Percentiles rank a stretch among this genome's conserved stretches.
Conservation (phyloP, 164 flowering plant species). For the Stephania japonica region DNA sequence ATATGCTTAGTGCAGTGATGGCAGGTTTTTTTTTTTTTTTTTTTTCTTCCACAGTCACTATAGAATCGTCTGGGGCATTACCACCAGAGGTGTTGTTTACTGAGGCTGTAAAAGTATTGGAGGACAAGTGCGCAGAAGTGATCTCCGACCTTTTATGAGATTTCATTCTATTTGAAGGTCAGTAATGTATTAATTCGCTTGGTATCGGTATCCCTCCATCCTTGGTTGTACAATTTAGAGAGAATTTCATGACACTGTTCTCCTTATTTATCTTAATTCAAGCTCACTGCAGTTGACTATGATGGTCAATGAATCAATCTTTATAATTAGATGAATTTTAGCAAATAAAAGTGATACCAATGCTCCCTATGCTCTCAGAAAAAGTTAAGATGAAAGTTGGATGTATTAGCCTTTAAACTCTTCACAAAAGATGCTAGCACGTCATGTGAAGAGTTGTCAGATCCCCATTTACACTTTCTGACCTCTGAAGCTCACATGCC, state of each 20-base stretch:
- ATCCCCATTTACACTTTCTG: neutral
- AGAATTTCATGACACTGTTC: neutral
- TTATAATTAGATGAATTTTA: neutral
- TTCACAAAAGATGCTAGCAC: neutral
- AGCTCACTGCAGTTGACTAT: neutral
- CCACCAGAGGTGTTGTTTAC: constrained; percentile 86
- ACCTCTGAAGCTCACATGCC: neutral
- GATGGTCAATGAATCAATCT: neutral
- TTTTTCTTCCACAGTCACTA: constrained; percentile 51
- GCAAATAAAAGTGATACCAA: neutral
- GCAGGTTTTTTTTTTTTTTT: neutral
- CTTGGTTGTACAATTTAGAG: neutral
- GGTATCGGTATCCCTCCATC: neutral
- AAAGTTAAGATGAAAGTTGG: neutral
- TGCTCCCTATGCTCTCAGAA: neutral
- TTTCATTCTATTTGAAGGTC: neutral
- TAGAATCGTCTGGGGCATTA: constrained; percentile 84
- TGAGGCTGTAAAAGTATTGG: constrained; percentile 92
- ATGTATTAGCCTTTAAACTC: neutral
- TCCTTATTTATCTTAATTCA: neutral
- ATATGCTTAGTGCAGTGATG: neutral
- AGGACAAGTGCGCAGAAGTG: constrained; percentile 80
- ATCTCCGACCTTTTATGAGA: constrained; percentile 68
- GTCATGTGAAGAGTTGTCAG: neutral
- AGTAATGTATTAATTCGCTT: neutral